Base-by-base conservation (phyloP, 306 rosid genomes). In the Cicer judaicum region DNA sequence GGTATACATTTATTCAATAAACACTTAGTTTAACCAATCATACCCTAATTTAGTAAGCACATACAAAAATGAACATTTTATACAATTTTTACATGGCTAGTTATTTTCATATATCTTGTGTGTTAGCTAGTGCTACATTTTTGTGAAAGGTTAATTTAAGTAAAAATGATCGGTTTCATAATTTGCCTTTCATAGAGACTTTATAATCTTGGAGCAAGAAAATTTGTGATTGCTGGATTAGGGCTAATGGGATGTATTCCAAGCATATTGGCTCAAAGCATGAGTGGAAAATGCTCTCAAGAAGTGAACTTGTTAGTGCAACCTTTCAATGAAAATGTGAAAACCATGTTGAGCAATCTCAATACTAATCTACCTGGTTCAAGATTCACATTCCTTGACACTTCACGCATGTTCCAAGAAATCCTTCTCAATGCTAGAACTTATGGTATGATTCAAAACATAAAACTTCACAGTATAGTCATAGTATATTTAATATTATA, bases 221-320 rank as follows among this genome's bases (percentile, higher is more conserved):
- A 88, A 79, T 79, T 94, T 78, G 96, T 81, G 59, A 47, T 90
- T 6, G 79, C 93, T 0, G 98, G 98, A 47, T 59, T 90, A 2
- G 95, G 98, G 59, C 70, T 70, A 49, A 73, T 91, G 96, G 98
- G 98, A 11, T 94, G 98, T 70, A 94, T 89, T 79, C 97, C 97
- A 10, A 91, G 93, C 85, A 91, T 90, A 52, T 75, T 91, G 72
- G 96, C 97, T 34, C 98, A 81, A 75, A 91, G 89, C 73, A 10
- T 40, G 56, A 69, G 42, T 8, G 98, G 97, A 78, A 72, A 68
- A 12, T 94, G 98, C 72, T 88, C 92, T 1, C 77, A 85, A 16
- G 92, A 87, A 74, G 98, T 94, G 64, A 91, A 94, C 84, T 50
- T 79, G 72, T 89, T 94, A 15, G 89, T 94, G 71, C 78, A 70